Evolutionary conservation across 352 stramenopile genomes (phyloP).

Genomic region (Globisporangium cederbergense): DNA sequence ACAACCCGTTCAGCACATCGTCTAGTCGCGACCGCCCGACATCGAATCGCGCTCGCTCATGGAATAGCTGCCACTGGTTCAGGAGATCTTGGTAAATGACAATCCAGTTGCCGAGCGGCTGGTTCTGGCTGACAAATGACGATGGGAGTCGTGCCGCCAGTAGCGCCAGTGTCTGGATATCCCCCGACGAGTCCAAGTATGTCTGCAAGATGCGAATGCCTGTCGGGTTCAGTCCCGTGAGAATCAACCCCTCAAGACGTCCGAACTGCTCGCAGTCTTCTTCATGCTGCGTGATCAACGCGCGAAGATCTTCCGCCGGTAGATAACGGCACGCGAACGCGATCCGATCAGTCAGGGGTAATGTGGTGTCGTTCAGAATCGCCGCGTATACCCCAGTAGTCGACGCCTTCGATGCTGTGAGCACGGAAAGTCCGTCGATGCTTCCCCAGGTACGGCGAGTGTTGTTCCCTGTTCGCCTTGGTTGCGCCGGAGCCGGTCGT

Average conservation of each 20-base stretch:
- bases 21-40: constrained; percentile 89
- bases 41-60: constrained; percentile 90
- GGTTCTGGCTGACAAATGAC: constrained; percentile 50
- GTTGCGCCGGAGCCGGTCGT: constrained; percentile 27
- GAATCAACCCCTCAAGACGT: constrained; percentile 88
- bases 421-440: constrained; percentile 44
- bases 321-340: constrained; percentile 92
- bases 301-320: constrained; percentile 70
- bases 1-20: constrained; percentile 77
- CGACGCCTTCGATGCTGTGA: constrained; percentile 18
- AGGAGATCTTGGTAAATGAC: constrained; percentile 90
- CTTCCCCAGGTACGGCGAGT: constrained; percentile 58
- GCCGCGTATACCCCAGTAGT: constrained; percentile 47
- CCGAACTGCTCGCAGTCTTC: constrained; percentile 79
- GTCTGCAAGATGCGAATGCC: constrained; percentile 88
- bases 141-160: constrained; percentile 66
- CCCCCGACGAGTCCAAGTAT: constrained; percentile 87
- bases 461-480: constrained; percentile 24
- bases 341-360: constrained; percentile 88
- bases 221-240: constrained; percentile 82
- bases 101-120: constrained; percentile 84
- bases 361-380: constrained; percentile 84
- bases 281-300: constrained; percentile 78
- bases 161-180: constrained; percentile 92
- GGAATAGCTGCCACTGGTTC: constrained; percentile 94